These are phyloP conservation scores for Lactifluus hygrophoroides DNA, from an alignment of 768 basidiomycete genomes.

Conservation along the genomic window DNA sequence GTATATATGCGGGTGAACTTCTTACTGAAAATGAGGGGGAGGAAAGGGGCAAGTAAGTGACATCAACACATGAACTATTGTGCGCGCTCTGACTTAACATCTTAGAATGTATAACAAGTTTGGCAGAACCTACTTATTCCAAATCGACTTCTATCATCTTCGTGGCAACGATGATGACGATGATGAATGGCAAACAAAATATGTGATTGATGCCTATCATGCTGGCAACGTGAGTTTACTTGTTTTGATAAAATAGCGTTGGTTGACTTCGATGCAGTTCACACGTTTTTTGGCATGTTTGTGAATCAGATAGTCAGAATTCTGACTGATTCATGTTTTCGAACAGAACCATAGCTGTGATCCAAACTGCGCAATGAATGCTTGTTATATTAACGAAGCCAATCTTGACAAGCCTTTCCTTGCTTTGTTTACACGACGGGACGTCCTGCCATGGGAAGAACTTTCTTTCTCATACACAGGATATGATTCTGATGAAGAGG, in stretches of 20 bases:
- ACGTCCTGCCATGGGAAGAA: constrained; percentile 60
- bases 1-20: constrained; percentile 81
- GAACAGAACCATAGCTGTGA: constrained; percentile 85
- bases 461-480: constrained; percentile 73
- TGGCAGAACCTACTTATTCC: constrained; percentile 74
- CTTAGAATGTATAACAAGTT: constrained; percentile 62
- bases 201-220: constrained; percentile 81
- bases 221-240: constrained; percentile 61
- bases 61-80: not conserved
- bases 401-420: constrained; percentile 63
- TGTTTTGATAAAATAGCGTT: not conserved
- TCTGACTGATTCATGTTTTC: not conserved
- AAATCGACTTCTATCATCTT: constrained; percentile 71
- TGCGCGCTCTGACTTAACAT: not conserved
- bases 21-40: constrained; percentile 62
- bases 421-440: constrained; percentile 54
- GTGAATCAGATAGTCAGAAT: not conserved
- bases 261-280: constrained; percentile 43
- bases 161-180: constrained; percentile 20
- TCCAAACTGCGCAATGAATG: constrained; percentile 67
- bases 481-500: constrained; percentile 30
- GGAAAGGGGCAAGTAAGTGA: constrained; percentile 54
- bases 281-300: constrained; percentile 78
- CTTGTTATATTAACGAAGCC: constrained; percentile 73
- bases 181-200: constrained; percentile 33